Percentiles rank a stretch among this genome's conserved stretches.
Evolutionary conservation across 2,329 filamentous ascomycete genomes (phyloP).

Genomic region (Emergomyces pasteurianus): DNA sequence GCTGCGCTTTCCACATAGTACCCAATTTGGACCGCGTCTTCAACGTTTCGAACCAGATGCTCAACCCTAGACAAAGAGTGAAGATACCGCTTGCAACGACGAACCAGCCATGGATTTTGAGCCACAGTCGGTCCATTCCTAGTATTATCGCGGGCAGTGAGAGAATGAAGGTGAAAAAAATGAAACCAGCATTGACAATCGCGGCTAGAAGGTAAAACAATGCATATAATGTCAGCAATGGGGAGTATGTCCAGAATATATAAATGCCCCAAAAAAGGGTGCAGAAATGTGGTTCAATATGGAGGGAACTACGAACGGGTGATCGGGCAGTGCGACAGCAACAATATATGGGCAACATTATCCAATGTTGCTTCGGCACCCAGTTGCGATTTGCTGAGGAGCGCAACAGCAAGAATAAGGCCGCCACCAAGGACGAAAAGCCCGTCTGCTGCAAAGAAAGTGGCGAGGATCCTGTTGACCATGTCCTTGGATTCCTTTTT

Average conservation of each 20-base stretch:
- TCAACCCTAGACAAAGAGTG: conserved; percentile 53
- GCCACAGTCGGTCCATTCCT: conserved; percentile 52
- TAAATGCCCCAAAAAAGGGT: neutral
- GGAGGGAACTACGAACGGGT: conserved; percentile 33
- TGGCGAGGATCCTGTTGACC: conserved; percentile 42
- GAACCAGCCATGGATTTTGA: conserved; percentile 57
- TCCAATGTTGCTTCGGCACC: conserved; percentile 31
- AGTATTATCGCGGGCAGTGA: conserved; percentile 62
- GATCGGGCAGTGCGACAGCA: conserved; percentile 42
- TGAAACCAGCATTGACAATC: conserved; percentile 59
- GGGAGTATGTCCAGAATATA: neutral
- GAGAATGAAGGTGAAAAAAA: conserved; percentile 57
- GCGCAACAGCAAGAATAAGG: conserved; percentile 42
- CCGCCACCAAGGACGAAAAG: conserved; percentile 42
- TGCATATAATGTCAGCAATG: neutral
- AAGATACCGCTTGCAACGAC: conserved; percentile 51
- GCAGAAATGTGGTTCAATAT: neutral
- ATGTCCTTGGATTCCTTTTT: conserved; percentile 18
- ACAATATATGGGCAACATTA: conserved; percentile 40
- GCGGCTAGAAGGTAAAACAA: conserved; percentile 38
- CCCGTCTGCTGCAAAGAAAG: conserved; percentile 40
- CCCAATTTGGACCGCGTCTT: conserved; percentile 52
- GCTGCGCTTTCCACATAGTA: conserved; percentile 48
- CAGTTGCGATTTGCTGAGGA: conserved; percentile 36
- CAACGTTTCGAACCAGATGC: conserved; percentile 63